Evolutionary conservation across 148 eudicot genomes (phyloP).

Genomic region (Camellia sinensis): DNA sequence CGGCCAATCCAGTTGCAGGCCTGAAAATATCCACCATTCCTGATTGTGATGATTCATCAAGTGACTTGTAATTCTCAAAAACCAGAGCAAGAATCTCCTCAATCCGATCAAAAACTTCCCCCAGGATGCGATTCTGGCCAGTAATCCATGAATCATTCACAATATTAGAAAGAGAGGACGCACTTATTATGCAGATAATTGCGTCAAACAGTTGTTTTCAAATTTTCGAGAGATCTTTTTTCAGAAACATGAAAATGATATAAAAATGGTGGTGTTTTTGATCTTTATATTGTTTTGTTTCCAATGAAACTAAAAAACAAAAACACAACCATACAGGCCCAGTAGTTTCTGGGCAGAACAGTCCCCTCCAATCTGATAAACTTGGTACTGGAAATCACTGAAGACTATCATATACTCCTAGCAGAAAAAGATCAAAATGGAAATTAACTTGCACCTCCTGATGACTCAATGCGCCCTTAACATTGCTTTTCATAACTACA

Average conservation of each 20-base stretch:
- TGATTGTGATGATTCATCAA: slow-evolving; percentile 71
- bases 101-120: slow-evolving; percentile 76
- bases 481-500: slow-evolving; percentile 56
- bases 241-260: no score
- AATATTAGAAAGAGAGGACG: neutral
- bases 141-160: slow-evolving; percentile 9
- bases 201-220: no score
- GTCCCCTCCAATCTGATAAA: slow-evolving; percentile 7
- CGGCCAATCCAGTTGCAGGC: slow-evolving; percentile 69
- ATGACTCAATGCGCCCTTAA: slow-evolving; percentile 63
- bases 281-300: no score
- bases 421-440: neutral
- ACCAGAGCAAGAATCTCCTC: slow-evolving; percentile 74
- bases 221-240: no score
- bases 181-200: neutral
- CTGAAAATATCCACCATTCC: slow-evolving; percentile 66
- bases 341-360: neutral
- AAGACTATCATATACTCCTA: neutral
- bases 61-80: slow-evolving; percentile 85
- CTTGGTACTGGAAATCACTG: neutral
- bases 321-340: neutral
- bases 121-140: slow-evolving; percentile 75
- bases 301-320: no score
- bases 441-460: slow-evolving; percentile 66
- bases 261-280: no score